These are phyloP conservation scores for Paecilomyces variotii DNA, from an alignment of 2,329 filamentous ascomycete species.

Conservation along the genomic window DNA sequence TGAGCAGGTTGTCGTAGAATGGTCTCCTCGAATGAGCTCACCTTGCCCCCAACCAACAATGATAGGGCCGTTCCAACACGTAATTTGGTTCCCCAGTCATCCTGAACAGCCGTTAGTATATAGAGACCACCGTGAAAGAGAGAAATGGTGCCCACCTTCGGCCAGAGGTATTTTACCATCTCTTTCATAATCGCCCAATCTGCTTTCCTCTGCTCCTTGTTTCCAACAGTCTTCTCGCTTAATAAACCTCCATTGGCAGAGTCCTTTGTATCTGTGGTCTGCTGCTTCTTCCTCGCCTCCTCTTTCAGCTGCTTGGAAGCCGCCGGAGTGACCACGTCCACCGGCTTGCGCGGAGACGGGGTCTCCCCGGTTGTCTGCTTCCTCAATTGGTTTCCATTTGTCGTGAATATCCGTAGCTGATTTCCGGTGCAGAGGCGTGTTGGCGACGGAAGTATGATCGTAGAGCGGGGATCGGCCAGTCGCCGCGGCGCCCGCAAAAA, in stretches of 20 bases:
- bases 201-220: slow-evolving; percentile 85
- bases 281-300: slow-evolving; percentile 12
- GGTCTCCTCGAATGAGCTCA: slow-evolving; percentile 20
- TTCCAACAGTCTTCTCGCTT: slow-evolving; percentile 56
- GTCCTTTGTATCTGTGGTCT: slow-evolving; percentile 16
- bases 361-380: slow-evolving; percentile 14
- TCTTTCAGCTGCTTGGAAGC: slow-evolving; percentile 13
- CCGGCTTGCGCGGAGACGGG: slow-evolving; percentile 7
- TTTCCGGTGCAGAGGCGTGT: slow-evolving; percentile 14
- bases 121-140: not conserved
- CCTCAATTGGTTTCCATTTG: slow-evolving; percentile 11
- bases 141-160: slow-evolving; percentile 48
- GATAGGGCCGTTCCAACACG: slow-evolving; percentile 79
- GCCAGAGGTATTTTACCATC: slow-evolving; percentile 95
- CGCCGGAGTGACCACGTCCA: slow-evolving; percentile 7
- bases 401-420: slow-evolving; percentile 24
- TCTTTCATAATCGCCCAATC: slow-evolving; percentile 99
- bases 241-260: slow-evolving; percentile 51
- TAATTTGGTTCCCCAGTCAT: slow-evolving; percentile 71
- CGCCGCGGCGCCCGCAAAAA: slow-evolving; percentile 24
- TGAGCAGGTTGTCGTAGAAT: slow-evolving; percentile 7
- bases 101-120: slow-evolving; percentile 28
- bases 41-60: slow-evolving; percentile 81
- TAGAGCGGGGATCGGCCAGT: slow-evolving; percentile 16
- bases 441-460: slow-evolving; percentile 15